Evolutionary conservation across 1,139 yeast genomes (phyloP), one percentile per base, ranked within the genome.

Genomic region (Kluyveromyces sp.): DNA sequence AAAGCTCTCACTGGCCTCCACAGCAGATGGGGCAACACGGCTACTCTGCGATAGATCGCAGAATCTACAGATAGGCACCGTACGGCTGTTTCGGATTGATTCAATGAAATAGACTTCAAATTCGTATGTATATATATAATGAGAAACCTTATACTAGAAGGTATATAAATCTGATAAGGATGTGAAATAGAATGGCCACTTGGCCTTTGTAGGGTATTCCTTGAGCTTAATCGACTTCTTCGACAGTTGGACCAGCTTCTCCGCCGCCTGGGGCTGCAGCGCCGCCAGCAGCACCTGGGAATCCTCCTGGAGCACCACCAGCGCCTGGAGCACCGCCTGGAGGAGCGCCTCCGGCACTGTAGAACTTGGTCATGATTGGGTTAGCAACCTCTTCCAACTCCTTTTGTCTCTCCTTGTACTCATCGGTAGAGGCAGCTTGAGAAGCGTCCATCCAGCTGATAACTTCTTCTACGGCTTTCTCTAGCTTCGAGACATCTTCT

Each of bases 341-440:
- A 49, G 74, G 71, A 48, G 68, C 74, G 55, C 77, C 81, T 43
- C 75, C 78, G 46, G 75, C 78, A 54, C 73, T 75, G 61, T 80
- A 80, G 61, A 81, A 80, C 56, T 77, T 75, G 49, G 76, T 69
- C 67, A 80, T 75, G 45, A 79, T 77, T 60, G 85, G 85, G 61
- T 79, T 80, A 43, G 83, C 82, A 56, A 75, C 63, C 44, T 66
- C 69, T 61, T 80, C 85, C 57, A 80, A 72, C 59, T 80, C 84
- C 70, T 79, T 79, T 63, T 77, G 79, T 62, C 67, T 79, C 53
- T 77, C 84, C 51, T 70, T 70, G 58, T 73, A 83, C 64, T 89
- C 97, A 58, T 88, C 96, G 51, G 83, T 77, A 47, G 95, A 77
- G 41, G 96, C 96, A 46, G 83, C 74, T 53, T 83, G 89, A 56